Base-by-base conservation (phyloP, 768 basidiomycete genomes). In the Artomyces pyxidatus region DNA sequence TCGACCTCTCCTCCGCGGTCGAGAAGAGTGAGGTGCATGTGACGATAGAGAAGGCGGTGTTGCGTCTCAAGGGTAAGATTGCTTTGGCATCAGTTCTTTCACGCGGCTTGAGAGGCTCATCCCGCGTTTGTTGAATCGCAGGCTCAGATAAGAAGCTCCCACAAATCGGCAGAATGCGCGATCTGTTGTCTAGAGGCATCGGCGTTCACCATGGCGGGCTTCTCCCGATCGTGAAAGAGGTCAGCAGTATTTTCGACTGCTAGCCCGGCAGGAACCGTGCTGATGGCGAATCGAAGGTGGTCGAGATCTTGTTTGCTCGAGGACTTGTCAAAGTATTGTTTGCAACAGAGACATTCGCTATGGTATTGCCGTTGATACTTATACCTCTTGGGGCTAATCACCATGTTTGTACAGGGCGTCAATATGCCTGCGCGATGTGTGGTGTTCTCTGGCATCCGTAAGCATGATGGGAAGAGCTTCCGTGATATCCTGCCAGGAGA, bases 371-470 rank as follows among this genome's bases (percentile, higher is more conserved):
- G 41, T 51, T 23, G 48, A 52, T 53, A 47, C 60, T 19, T 16
- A 21, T 26, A 47, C 28, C n/a, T 2, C 17, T 16, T 41, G n/a
- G 35, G 17, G 17, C 30, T 21, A 42, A 37, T 30, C 47, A 9
- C 42, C n/a, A n/a, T 25, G 23, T 29, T 17, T 6, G 6, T 47
- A 8, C 52, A 97, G 94, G 96, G 96, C 42, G 96, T 99, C 47
- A 99, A 99, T 66, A 99, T 99, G 96, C 96, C 96, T 17, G 91
- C 96, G 2, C 87, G 83, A 73, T 93, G 85, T 59, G 96, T 99
- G 3, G 96, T 97, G 6, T 99, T 97, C 66, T 94, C 96, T 3
- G 83, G 79, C 39, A 94, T 88, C 45, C 77, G 92, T 39, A 99
- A 99, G 63, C 95, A 98, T 61, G 96, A 99, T 56, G 96, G 96